Evolutionary conservation across 1,139 yeast genomes (phyloP).

Genomic region (Nakaseomyces glabratus): DNA sequence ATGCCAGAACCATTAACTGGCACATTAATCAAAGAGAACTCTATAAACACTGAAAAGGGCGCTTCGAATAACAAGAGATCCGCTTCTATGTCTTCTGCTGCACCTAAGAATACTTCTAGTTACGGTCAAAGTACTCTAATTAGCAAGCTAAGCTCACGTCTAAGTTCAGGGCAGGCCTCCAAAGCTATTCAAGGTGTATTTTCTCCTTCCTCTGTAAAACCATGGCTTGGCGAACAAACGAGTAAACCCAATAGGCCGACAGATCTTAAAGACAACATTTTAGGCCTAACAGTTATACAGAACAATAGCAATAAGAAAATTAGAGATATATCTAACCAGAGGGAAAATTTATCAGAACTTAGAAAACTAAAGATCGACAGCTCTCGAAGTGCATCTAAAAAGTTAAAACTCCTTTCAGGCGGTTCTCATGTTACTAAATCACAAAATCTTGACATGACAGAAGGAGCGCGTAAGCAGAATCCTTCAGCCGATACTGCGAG

Average conservation of each 20-base stretch:
- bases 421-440: constrained; percentile 27
- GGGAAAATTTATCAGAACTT: constrained; percentile 18
- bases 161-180: constrained; percentile 21
- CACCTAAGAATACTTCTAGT: constrained; percentile 12
- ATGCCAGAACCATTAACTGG: constrained; percentile 34
- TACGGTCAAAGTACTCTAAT: constrained; percentile 25
- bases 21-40: background rate
- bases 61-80: background rate
- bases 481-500: constrained; percentile 12
- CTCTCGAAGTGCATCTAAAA: constrained; percentile 35
- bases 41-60: background rate
- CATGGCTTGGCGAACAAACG: constrained; percentile 11
- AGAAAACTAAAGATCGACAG: constrained; percentile 34
- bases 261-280: background rate
- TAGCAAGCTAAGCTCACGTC: constrained; percentile 31
- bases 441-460: constrained; percentile 19
- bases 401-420: constrained; percentile 32
- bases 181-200: constrained; percentile 33
- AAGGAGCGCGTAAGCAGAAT: constrained; percentile 9
- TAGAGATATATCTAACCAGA: constrained; percentile 12
- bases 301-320: constrained; percentile 11
- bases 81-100: constrained; percentile 5
- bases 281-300: too few species aligned
- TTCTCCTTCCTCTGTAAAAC: constrained; percentile 28
- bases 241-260: background rate